These are phyloP conservation scores for Penicillium sclerotiorum DNA, from an alignment of 2,329 filamentous ascomycete species.

Conservation along the genomic window DNA sequence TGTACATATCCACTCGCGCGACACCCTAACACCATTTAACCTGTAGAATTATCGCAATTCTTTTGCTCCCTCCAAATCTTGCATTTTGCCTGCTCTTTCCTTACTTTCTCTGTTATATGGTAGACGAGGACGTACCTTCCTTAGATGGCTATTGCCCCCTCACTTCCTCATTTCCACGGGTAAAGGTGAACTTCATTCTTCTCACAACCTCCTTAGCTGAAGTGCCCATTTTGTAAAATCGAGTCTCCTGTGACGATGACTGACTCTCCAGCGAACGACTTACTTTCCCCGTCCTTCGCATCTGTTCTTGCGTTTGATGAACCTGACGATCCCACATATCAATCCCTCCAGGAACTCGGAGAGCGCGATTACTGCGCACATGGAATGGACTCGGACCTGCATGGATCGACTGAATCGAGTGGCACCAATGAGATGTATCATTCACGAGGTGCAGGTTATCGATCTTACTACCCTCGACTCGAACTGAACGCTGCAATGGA, in stretches of 20 bases:
- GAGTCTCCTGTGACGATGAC: conserved; percentile 23
- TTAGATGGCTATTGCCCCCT: not conserved
- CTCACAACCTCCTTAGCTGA: too few relatives aligned
- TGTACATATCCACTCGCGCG: conserved; percentile 44
- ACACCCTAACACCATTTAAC: conserved; percentile 31
- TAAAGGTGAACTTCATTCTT: too few relatives aligned
- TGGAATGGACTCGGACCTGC: not conserved
- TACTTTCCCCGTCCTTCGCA: conserved; percentile 15
- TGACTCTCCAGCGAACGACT: conserved; percentile 6
- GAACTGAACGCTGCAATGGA: conserved; percentile 24
- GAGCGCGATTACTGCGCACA: not conserved
- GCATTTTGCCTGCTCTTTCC: conserved; percentile 9
- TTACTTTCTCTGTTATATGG: conserved; percentile 7
- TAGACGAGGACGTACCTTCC: conserved; percentile 20
- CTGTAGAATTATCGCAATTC: conserved; percentile 47
- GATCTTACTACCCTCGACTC: conserved; percentile 14
- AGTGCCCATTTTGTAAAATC: too few relatives aligned
- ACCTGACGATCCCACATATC: not conserved
- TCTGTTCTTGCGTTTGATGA: conserved; percentile 13
- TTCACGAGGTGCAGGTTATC: not conserved
- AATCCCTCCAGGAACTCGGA: not conserved
- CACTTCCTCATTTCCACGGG: not conserved
- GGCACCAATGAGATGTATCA: conserved; percentile 1
- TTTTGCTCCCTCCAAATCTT: conserved; percentile 23
- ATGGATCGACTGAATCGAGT: not conserved